These are phyloP conservation scores for Kodamaea anthophila DNA, from an alignment of 1,139 yeast genomes.

Conservation along the genomic window DNA sequence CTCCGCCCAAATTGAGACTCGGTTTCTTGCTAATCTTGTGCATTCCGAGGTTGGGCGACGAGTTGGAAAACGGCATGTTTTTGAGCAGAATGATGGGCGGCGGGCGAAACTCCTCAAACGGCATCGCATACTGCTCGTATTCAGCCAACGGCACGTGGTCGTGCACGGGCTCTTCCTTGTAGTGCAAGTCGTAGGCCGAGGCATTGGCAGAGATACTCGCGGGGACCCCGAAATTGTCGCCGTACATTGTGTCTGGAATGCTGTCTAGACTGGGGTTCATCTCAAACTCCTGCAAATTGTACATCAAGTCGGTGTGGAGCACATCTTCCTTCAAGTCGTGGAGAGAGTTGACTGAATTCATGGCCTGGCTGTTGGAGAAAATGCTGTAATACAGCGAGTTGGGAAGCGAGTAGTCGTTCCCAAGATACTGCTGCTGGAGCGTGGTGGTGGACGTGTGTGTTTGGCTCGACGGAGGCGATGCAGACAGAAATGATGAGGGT, in stretches of 20 bases:
- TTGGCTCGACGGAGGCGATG: conserved; percentile 1
- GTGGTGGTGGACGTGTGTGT: neutral
- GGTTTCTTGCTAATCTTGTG: conserved; percentile 18
- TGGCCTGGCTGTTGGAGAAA: conserved; percentile 21
- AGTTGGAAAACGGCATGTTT: conserved; percentile 11
- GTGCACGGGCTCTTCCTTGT: conserved; percentile 13
- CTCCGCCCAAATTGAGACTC: conserved; percentile 14
- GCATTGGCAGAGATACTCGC: conserved; percentile 9
- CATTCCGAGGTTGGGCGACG: conserved; percentile 12
- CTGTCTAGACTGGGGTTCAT: conserved; percentile 25
- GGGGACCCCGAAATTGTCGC: conserved; percentile 5
- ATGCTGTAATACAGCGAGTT: conserved; percentile 19
- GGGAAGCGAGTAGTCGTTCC: conserved; percentile 12
- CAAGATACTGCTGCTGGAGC: conserved; percentile 8
- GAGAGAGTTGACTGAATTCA: conserved; percentile 14
- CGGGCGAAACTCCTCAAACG: conserved; percentile 11
- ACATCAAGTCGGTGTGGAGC: conserved; percentile 17
- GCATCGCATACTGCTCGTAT: conserved; percentile 4
- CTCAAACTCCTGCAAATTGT: conserved; percentile 22
- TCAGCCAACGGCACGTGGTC: conserved; percentile 12
- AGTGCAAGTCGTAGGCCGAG: too few species aligned
- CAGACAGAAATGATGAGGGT: conserved; percentile 5
- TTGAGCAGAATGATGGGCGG: conserved; percentile 13
- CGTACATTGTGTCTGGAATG: conserved; percentile 17
- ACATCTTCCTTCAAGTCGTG: conserved; percentile 15